Base-by-base conservation (phyloP, 2,329 filamentous ascomycete genomes). In the Camptophora hylomeconis region DNA sequence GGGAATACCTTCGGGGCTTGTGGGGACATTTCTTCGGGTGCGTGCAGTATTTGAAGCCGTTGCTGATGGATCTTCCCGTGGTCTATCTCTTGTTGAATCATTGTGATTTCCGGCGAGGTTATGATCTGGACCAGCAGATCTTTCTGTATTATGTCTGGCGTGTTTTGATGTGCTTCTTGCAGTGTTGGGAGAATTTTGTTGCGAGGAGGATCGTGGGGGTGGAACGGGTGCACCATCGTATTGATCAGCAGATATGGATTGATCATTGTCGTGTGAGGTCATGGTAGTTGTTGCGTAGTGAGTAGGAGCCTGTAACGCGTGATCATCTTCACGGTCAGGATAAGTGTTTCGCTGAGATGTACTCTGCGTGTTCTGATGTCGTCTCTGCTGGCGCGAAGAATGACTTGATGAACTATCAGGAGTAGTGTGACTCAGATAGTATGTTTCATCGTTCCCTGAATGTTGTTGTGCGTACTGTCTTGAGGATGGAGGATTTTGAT, bases 131-230 rank as follows among this genome's bases (percentile, higher is more conserved):
- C 41, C 38, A 19, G 39, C 49, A 50, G 34, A 47, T 52, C 52
- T 47, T 34, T 60, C 54, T 16, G 40, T 37, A 35, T 48, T 50
- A 34, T 47, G 54, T 42, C 49, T 60, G 17, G 48, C 41, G 28
- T 58, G 51, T 17, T 57, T 55, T 11, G 56, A 53, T 10, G 59
- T 49, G 16, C 52, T 49, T n/a, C 47, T 45, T 35, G 45, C 38
- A 18, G 28, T 56, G 47, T 28, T 31, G 26, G 37, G 30, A 18
- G 32, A 38, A 39, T 49, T 52, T 58, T 61, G 66, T 40, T 74
- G 70, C 40, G 82, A 89, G 9, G 84, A 92, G 5, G 80, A 86
- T 47, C 84, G 72, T 19, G 81, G 80, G 26, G 80, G 84, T 31
- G 79, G 75, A 44, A 81, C 67, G 14, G 80, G 77, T 30, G 79